Percentiles rank a stretch among this genome's conserved stretches.
phyloP scores from a whole-genome alignment of 306 rosid genomes.

The Cucurbita pepo region DNA sequence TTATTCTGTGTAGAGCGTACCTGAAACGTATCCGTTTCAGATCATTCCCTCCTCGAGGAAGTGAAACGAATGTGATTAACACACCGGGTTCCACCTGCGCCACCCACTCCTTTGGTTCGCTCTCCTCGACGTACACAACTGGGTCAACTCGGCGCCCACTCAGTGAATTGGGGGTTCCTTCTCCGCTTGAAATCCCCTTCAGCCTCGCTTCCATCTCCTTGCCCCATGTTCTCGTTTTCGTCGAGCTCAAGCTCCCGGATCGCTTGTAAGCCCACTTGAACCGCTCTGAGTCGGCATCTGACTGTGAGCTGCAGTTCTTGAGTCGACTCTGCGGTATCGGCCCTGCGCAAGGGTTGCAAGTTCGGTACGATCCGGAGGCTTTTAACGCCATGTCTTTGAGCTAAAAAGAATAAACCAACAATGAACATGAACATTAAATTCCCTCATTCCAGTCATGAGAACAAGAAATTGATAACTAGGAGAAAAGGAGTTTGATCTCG shows the following conservation, averaged over 20 bases:
- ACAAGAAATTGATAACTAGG: background rate
- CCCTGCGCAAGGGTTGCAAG: slow-evolving; percentile 68
- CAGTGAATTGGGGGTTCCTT: slow-evolving; percentile 62
- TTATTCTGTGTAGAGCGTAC: slow-evolving; percentile 13
- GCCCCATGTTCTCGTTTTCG: slow-evolving; percentile 68
- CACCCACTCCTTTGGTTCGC: slow-evolving; percentile 77
- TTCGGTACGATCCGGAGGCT: slow-evolving; percentile 79
- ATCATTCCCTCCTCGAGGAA: slow-evolving; percentile 74
- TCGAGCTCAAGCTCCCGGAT: slow-evolving; percentile 63
- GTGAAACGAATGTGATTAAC: slow-evolving; percentile 61
- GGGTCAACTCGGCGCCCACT: slow-evolving; percentile 63
- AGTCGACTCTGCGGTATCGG: slow-evolving; percentile 22
- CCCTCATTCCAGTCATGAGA: background rate
- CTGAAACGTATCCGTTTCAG: slow-evolving; percentile 77
- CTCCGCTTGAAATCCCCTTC: slow-evolving; percentile 82
- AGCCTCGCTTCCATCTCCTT: slow-evolving; percentile 90
- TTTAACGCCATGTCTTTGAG: slow-evolving; percentile 86
- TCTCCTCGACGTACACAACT: slow-evolving; percentile 64
- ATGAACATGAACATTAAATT: background rate
- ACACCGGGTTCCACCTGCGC: slow-evolving; percentile 83
- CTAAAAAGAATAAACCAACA: slow-evolving; percentile 13
- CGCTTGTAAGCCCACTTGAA: slow-evolving; percentile 65
- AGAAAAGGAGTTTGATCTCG: background rate
- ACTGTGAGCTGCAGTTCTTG: slow-evolving; percentile 23
- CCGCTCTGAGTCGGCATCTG: slow-evolving; percentile 67